Evolutionary conservation across 495 filamentous ascomycete genomes (phyloP).

Genomic region (Penicillium alfredii): DNA sequence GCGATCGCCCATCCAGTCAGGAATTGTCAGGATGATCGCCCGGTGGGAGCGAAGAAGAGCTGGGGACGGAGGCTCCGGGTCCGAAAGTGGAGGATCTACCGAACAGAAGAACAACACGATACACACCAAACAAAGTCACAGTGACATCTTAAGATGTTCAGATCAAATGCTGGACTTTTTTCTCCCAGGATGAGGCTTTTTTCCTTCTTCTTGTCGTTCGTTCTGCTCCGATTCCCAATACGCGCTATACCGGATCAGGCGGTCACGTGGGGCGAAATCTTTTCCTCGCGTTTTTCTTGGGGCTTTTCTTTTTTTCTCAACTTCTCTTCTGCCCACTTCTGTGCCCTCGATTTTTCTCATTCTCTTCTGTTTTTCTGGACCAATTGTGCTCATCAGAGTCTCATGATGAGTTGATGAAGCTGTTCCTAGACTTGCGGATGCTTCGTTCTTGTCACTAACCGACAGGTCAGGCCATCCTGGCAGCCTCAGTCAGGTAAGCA

Average conservation of each 20-base stretch:
- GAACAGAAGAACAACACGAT: slow-evolving; percentile 1
- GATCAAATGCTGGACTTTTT: no score
- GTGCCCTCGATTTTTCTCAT: no score
- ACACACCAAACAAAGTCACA: no score
- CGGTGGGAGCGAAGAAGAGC: slow-evolving; percentile 27
- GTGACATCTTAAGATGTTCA: no score
- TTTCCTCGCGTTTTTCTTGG: slow-evolving; percentile 25
- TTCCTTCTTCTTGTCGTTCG: slow-evolving; percentile 7
- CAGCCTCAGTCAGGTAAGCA: slow-evolving; percentile 24
- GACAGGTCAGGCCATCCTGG: slow-evolving; percentile 17
- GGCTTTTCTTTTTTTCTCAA: slow-evolving; percentile 18
- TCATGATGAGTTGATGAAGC: slow-evolving; percentile 10
- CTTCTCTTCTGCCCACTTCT: no score
- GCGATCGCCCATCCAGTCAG: slow-evolving; percentile 28
- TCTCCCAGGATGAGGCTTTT: slow-evolving; percentile 6
- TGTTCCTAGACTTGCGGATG: no score
- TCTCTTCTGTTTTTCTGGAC: slow-evolving; percentile 12
- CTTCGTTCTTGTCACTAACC: slow-evolving; percentile 16
- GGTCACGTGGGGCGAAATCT: slow-evolving; percentile 25
- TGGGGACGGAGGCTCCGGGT: slow-evolving; percentile 30
- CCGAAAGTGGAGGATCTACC: slow-evolving; percentile 28
- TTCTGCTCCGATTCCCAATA: slow-evolving; percentile 12
- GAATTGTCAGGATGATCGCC: slow-evolving; percentile 26
- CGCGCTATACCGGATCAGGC: slow-evolving; percentile 25
- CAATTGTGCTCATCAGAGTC: slow-evolving; percentile 12